Evolutionary conservation across 2,329 filamentous ascomycete species (phyloP).

Genomic region (Colletotrichum incanum): DNA sequence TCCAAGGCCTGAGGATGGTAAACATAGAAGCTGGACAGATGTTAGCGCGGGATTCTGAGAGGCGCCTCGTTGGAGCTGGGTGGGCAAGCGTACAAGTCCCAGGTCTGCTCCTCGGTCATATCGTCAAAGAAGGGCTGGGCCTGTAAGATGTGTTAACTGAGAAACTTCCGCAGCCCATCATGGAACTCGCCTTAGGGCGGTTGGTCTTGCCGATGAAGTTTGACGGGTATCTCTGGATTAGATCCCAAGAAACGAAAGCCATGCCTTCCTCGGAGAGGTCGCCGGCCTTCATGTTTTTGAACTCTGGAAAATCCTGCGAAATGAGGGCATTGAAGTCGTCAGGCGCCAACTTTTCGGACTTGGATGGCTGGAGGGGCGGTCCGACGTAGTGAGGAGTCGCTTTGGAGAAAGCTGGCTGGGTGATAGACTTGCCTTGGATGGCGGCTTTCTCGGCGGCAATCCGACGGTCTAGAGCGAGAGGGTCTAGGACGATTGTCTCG

Average conservation of each 20-base stretch:
- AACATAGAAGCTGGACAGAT: conserved; percentile 74
- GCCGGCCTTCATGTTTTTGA: conserved; percentile 27
- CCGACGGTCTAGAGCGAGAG: conserved; percentile 27
- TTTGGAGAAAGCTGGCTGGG: not conserved
- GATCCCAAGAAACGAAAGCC: conserved; percentile 66
- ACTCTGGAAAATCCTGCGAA: conserved; percentile 33
- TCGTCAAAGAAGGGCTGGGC: conserved; percentile 68
- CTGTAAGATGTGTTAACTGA: conserved; percentile 49
- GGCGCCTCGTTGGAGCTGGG: not conserved
- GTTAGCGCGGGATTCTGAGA: not conserved
- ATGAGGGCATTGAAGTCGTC: conserved; percentile 30
- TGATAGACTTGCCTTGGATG: conserved; percentile 15
- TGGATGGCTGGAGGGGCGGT: conserved; percentile 24
- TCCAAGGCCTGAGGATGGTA: conserved; percentile 64
- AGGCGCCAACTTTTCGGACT: conserved; percentile 23
- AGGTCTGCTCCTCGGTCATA: conserved; percentile 73
- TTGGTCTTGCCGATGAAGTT: conserved; percentile 71
- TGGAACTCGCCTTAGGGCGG: conserved; percentile 59
- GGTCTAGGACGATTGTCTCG: conserved; percentile 18
- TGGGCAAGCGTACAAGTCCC: conserved; percentile 79
- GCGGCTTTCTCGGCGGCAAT: conserved; percentile 24
- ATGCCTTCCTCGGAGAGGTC: conserved; percentile 48
- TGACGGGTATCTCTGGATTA: conserved; percentile 72
- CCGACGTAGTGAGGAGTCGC: not conserved
- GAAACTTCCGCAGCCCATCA: not conserved